Evolutionary conservation across 2,329 filamentous ascomycete genomes (phyloP).

Genomic region (Colletotrichum falcatum): DNA sequence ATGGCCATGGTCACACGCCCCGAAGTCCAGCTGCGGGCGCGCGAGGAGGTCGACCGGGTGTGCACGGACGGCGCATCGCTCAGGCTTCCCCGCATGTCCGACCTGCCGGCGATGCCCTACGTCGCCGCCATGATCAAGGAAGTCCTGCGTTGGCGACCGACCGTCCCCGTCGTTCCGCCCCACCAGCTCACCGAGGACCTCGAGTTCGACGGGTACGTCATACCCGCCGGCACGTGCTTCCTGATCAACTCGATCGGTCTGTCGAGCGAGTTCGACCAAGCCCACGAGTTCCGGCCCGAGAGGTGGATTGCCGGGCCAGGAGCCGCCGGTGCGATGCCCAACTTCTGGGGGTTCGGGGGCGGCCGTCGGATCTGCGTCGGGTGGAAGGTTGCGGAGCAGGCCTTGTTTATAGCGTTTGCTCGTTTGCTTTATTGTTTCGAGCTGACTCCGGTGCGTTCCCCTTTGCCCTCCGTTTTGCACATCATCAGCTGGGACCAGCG

Average conservation of each 20-base stretch:
- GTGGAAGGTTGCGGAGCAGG: constrained; percentile 44
- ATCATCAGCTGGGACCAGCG: neutral
- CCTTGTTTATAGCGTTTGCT: constrained; percentile 45
- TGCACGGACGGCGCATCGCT: constrained; percentile 48
- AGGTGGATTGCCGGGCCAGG: constrained; percentile 48
- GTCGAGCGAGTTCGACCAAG: constrained; percentile 43
- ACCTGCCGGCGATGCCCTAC: constrained; percentile 52
- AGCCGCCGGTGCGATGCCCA: constrained; percentile 51
- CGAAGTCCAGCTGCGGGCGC: constrained; percentile 49
- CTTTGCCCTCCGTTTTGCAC: neutral
- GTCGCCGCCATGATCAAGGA: constrained; percentile 60
- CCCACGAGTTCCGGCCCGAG: constrained; percentile 14
- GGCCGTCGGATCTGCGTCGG: constrained; percentile 45
- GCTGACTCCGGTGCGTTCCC: constrained; percentile 19
- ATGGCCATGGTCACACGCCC: constrained; percentile 49
- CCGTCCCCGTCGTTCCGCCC: constrained; percentile 50
- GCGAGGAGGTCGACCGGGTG: constrained; percentile 57
- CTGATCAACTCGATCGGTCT: constrained; percentile 55
- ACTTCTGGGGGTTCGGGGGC: constrained; percentile 47
- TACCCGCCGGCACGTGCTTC: constrained; percentile 57
- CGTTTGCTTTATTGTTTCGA: constrained; percentile 44
- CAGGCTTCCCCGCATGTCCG: constrained; percentile 50
- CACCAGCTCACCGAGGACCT: constrained; percentile 46
- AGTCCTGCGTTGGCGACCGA: constrained; percentile 58
- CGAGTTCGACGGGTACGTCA: constrained; percentile 55